Evolutionary conservation across 2,329 filamentous ascomycete species (phyloP).

Genomic region (Diplodia intermedia): DNA sequence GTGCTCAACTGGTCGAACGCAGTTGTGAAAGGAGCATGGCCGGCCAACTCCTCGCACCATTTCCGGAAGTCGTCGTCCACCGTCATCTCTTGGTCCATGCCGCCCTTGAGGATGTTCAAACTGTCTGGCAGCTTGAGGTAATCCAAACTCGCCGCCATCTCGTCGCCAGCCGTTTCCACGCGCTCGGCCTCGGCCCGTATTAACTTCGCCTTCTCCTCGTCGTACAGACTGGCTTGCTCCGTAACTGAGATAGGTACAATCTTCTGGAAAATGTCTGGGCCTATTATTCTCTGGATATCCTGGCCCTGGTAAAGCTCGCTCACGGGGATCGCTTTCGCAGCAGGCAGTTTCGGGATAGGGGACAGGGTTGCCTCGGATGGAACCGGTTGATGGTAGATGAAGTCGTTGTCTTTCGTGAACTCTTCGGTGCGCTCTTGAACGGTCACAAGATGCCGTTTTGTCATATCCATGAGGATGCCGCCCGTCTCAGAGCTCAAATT

Average conservation of each 20-base stretch:
- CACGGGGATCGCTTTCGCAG: slow-evolving; percentile 95
- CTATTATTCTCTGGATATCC: slow-evolving; percentile 95
- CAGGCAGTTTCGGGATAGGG: slow-evolving; percentile 86
- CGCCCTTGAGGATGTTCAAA: slow-evolving; percentile 89
- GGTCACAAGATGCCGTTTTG: slow-evolving; percentile 79
- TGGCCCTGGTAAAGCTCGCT: slow-evolving; percentile 96
- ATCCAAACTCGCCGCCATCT: slow-evolving; percentile 94
- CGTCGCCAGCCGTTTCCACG: slow-evolving; percentile 89
- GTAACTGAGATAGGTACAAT: slow-evolving; percentile 96
- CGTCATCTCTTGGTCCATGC: slow-evolving; percentile 84
- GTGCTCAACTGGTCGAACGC: slow-evolving; percentile 81
- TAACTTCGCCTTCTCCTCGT: slow-evolving; percentile 97
- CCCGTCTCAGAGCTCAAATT: slow-evolving; percentile 85
- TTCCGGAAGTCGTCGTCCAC: slow-evolving; percentile 90
- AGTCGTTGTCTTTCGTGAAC: slow-evolving; percentile 91
- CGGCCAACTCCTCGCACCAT: slow-evolving; percentile 93
- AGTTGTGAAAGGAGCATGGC: slow-evolving; percentile 77
- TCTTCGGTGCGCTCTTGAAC: slow-evolving; percentile 82
- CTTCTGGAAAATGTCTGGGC: slow-evolving; percentile 94
- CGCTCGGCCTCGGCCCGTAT: slow-evolving; percentile 92
- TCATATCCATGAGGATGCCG: slow-evolving; percentile 74
- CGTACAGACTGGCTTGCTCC: slow-evolving; percentile 94
- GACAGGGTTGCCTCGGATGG: slow-evolving; percentile 83
- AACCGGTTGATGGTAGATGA: slow-evolving; percentile 94
- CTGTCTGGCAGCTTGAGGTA: slow-evolving; percentile 90